Conservation (phyloP, 306 rosid genomes). For the Rosa multiflora region DNA sequence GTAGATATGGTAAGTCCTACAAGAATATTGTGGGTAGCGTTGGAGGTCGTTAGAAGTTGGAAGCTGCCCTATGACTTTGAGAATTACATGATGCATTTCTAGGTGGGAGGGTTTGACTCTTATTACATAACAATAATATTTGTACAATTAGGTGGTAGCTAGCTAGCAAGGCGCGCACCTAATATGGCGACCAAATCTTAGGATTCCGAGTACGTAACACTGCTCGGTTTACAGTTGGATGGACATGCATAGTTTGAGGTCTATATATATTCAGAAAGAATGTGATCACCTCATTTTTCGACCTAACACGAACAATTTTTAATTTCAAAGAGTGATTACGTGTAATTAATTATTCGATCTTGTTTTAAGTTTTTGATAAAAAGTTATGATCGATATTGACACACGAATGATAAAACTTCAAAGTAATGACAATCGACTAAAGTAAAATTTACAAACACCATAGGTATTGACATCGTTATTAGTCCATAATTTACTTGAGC, state of each 20-base stretch:
- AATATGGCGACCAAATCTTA: not conserved
- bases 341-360: not conserved
- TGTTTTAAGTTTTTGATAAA: not conserved
- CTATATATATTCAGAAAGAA: not conserved
- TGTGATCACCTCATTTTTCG: too few relatives aligned
- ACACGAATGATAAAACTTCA: not conserved
- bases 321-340: not conserved
- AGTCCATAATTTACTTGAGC: too few relatives aligned
- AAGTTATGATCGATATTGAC: too few relatives aligned
- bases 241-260: not conserved
- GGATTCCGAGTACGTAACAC: not conserved
- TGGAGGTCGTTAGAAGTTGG: slow-evolving; percentile 12
- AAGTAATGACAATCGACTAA: too few relatives aligned
- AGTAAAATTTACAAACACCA: too few relatives aligned
- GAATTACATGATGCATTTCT: not conserved
- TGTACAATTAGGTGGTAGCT: not conserved
- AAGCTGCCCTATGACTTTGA: not conserved
- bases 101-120: not conserved
- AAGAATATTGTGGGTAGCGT: not conserved
- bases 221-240: not conserved
- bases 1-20: not conserved
- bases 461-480: too few relatives aligned
- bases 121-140: not conserved
- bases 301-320: too few relatives aligned
- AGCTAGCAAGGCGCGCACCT: not conserved